Evolutionary conservation across 306 rosid species (phyloP).

Genomic region (Cucurbita ficifolia): DNA sequence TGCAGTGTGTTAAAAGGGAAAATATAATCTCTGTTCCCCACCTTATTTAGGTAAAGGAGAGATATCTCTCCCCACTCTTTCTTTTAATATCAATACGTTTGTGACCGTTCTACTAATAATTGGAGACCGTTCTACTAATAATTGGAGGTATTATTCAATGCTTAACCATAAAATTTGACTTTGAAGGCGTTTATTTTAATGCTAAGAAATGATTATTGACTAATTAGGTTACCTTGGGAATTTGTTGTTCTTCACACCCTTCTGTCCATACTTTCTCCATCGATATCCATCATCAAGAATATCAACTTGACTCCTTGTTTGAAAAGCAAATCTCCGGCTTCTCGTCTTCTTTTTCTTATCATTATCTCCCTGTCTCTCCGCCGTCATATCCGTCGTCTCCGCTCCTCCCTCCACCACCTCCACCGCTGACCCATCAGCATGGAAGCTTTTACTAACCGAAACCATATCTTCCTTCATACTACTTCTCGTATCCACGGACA

Average conservation of each 20-base stretch:
- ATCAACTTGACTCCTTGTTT: conserved; percentile 14
- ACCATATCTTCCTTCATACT: background rate
- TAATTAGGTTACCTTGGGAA: conserved; percentile 4
- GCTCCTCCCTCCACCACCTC: background rate
- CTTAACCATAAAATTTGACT: background rate
- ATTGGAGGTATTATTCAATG: background rate
- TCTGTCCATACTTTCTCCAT: conserved; percentile 14
- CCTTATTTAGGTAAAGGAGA: too few species aligned
- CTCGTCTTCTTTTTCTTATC: conserved; percentile 4
- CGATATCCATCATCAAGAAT: conserved; percentile 14
- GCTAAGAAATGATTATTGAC: background rate
- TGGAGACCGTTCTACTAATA: background rate
- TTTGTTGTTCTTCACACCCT: conserved; percentile 17
- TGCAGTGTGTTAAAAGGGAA: too few species aligned
- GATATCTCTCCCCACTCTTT: too few species aligned
- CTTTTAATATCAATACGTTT: too few species aligned
- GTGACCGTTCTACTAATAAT: too few species aligned
- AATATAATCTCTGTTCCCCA: too few species aligned
- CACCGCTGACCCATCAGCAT: background rate
- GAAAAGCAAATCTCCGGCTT: background rate
- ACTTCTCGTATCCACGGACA: background rate
- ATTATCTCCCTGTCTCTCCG: background rate
- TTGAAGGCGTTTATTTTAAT: background rate
- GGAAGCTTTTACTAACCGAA: background rate
- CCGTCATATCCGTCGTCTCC: background rate